Base-by-base conservation (phyloP, 2,329 filamentous ascomycete genomes). In the Aspergillus thermomutatus region DNA sequence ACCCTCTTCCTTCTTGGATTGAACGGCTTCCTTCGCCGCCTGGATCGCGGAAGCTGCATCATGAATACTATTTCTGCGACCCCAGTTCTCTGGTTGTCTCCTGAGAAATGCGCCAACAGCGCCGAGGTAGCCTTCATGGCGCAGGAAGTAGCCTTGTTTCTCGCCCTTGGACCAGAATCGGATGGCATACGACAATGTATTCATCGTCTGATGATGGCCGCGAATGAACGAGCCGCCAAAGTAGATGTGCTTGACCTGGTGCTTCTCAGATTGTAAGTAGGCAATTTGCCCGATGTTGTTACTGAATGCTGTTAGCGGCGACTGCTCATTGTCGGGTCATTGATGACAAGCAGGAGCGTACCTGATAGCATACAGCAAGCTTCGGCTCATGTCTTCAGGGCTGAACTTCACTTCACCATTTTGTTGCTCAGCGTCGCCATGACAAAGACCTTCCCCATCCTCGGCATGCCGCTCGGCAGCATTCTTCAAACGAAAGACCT, bases 251-350 rank as follows among this genome's bases (percentile, higher is more conserved):
- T 90, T 89, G 26, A 97, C 81, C 48, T 88, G 85, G 77, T 99
- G 93, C 70, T 96, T 94, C 72, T 97, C 92, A 5, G 91, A 94
- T 72, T 97, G 94, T n/a, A 99, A 81, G 73, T 94, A 97, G 46
- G 94, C 92, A 66, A 99, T 96, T 78, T 99, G 94, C 17, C 94
- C 94, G 62, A 97, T 97, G 76, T 97, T 97, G 79, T 97, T 97
- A 72, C 89, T 93, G 31, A 28, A 5, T 28, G 3, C 50, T 5
- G 61, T 77, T 60, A 75, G 72, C 48, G 28, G 51, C 3, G 31
- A 14, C 14, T 19, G 19, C 51, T 10, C 8, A 26, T 10, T 23
- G 43, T 25, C 7, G 14, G 31, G 11, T 26, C 21, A 17, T 23
- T 23, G 23, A 23, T 7, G 43, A 26, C 10, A 46, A 25, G 5